Evolutionary conservation across 2,329 filamentous ascomycete genomes (phyloP).

Genomic region (Reticulascus tulasneorum): DNA sequence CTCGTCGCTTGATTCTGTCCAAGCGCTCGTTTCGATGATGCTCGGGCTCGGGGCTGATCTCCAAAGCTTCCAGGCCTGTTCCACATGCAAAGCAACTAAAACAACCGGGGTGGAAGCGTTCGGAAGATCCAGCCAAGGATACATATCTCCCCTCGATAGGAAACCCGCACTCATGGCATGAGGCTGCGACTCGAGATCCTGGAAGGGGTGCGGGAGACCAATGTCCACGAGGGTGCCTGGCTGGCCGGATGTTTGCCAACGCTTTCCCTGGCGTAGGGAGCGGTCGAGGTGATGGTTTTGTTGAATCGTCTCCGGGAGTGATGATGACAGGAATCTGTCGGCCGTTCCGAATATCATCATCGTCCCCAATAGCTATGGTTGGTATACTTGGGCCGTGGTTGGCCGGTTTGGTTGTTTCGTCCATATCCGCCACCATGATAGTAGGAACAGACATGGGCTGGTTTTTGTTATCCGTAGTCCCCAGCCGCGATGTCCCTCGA

Average conservation of each 20-base stretch:
- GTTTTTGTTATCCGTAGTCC: constrained; percentile 37
- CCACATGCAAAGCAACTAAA: constrained; percentile 87
- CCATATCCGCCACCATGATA: constrained; percentile 51
- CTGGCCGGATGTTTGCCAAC: constrained; percentile 22
- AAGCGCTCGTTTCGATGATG: constrained; percentile 66
- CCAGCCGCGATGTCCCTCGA: constrained; percentile 1
- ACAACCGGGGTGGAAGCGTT: constrained; percentile 89
- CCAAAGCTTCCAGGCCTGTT: constrained; percentile 86
- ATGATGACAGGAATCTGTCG: constrained; percentile 33
- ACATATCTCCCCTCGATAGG: constrained; percentile 90
- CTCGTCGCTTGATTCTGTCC: constrained; percentile 64
- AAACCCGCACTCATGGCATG: constrained; percentile 78
- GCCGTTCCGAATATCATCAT: not conserved
- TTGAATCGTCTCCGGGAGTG: constrained; percentile 36
- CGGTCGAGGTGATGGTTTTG: constrained; percentile 27
- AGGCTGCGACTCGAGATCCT: constrained; percentile 25
- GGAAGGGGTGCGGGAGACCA: constrained; percentile 53
- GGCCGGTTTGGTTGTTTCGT: constrained; percentile 24
- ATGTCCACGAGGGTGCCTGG: constrained; percentile 45
- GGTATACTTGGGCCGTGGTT: constrained; percentile 32
- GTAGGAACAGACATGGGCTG: constrained; percentile 44
- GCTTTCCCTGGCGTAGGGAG: constrained; percentile 42
- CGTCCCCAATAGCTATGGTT: constrained; percentile 38
- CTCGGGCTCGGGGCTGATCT: constrained; percentile 91
- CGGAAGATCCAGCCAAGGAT: constrained; percentile 65